Percentiles rank a stretch among this genome's conserved stretches.
phyloP scores from a whole-genome alignment of 2,329 filamentous ascomycete species.

The Cryphonectria naterciae region DNA sequence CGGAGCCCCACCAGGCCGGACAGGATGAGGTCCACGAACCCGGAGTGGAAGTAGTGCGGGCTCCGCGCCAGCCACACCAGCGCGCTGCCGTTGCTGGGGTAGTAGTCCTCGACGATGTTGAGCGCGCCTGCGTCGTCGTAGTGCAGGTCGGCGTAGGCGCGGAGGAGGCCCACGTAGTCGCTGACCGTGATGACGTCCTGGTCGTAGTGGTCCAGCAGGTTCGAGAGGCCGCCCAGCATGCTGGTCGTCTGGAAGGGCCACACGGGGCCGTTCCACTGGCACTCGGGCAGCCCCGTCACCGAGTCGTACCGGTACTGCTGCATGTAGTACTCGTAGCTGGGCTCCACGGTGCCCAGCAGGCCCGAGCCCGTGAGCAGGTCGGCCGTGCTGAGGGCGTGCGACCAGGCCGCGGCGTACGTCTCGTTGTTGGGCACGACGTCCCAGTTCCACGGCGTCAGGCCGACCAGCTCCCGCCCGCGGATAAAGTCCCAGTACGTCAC shows the following conservation, averaged over 20 bases:
- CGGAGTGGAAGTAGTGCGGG: conserved; percentile 51
- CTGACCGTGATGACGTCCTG: conserved; percentile 35
- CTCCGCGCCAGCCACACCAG: conserved; percentile 47
- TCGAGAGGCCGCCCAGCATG: conserved; percentile 44
- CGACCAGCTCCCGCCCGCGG: conserved; percentile 47
- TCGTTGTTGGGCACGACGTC: conserved; percentile 44
- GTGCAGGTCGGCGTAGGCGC: conserved; percentile 45
- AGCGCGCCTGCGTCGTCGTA: conserved; percentile 41
- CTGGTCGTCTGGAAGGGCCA: conserved; percentile 51
- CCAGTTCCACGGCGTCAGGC: conserved; percentile 48
- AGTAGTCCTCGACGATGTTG: conserved; percentile 48
- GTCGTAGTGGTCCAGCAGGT: conserved; percentile 47
- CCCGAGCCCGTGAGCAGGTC: conserved; percentile 34
- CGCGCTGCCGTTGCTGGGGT: conserved; percentile 45
- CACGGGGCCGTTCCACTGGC: conserved; percentile 50
- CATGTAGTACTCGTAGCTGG: conserved; percentile 50
- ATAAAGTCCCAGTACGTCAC: conserved; percentile 46
- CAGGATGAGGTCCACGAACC: conserved; percentile 46
- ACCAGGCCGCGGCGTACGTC: conserved; percentile 43
- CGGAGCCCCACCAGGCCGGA: conserved; percentile 48
- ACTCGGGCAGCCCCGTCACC: conserved; percentile 38
- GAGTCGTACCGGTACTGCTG: conserved; percentile 46
- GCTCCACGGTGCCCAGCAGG: conserved; percentile 46
- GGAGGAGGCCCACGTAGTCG: conserved; percentile 44
- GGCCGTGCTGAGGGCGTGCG: conserved; percentile 41